Evolutionary conservation across 768 basidiomycete species (phyloP).

Genomic region (Lentinula lateritia): DNA sequence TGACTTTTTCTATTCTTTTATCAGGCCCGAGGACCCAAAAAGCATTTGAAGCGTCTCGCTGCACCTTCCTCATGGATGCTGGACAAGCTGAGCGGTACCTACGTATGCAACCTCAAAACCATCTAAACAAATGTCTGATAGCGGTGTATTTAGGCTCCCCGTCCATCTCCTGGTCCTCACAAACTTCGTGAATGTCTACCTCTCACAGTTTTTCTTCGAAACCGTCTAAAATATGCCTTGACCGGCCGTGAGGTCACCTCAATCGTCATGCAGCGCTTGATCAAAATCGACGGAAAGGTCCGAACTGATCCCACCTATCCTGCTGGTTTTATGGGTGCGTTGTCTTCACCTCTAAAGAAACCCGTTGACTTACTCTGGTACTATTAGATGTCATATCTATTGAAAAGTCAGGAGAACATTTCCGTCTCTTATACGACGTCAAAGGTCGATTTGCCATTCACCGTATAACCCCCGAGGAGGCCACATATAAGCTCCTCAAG

Average conservation of each 20-base stretch:
- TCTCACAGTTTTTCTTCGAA: conserved; percentile 94
- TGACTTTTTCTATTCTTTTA: conserved; percentile 21
- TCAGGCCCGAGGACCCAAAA: conserved; percentile 96
- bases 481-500: conserved; percentile 92
- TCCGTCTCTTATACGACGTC: conserved; percentile 98
- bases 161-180: conserved; percentile 97
- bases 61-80: conserved; percentile 99
- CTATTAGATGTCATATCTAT: conserved; percentile 86
- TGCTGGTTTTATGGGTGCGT: conserved; percentile 92
- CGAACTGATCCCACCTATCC: conserved; percentile 97
- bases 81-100: conserved; percentile 95
- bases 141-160: conserved; percentile 65
- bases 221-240: conserved; percentile 98
- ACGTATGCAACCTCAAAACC: conserved; percentile 48
- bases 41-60: conserved; percentile 95
- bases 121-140: not conserved
- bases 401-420: conserved; percentile 98
- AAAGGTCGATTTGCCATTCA: conserved; percentile 99
- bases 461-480: conserved; percentile 97
- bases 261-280: conserved; percentile 92
- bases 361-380: not conserved
- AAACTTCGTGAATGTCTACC: conserved; percentile 98
- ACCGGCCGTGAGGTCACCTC: conserved; percentile 93
- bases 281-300: conserved; percentile 99
- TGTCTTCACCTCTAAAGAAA: conserved; percentile 8